A percentile compares a stretch with the other conserved stretches of the same genome.
Conservation (phyloP, 2,329 filamentous ascomycete species). For the Ceratocystis papillata region DNA sequence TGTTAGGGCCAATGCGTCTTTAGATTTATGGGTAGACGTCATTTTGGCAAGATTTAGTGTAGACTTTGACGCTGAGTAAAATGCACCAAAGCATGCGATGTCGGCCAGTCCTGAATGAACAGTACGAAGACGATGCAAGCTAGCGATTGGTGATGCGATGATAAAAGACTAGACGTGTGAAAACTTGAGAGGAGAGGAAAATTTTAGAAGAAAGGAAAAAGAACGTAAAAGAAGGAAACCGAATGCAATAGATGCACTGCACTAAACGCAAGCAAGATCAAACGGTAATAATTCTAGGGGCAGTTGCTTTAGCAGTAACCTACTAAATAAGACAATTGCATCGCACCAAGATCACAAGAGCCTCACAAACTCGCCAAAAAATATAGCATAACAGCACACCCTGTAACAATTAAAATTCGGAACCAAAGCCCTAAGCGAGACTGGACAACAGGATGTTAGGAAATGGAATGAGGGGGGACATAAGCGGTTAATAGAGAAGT, state of each 20-base stretch:
- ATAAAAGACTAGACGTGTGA: background rate
- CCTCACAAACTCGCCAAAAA: background rate
- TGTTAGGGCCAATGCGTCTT: conserved; percentile 14
- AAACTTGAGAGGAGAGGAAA: background rate
- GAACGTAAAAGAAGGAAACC: background rate
- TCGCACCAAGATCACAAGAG: conserved; percentile 2
- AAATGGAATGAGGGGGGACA: background rate
- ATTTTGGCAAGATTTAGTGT: background rate
- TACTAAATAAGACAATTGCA: conserved; percentile 3
- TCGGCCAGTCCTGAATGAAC: background rate
- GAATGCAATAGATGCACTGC: background rate
- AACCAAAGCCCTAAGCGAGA: background rate
- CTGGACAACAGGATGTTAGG: background rate
- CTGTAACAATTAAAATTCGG: background rate
- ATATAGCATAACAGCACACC: background rate
- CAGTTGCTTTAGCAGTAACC: background rate
- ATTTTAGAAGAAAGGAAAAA: background rate
- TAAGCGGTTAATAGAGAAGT: background rate
- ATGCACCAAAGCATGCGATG: background rate
- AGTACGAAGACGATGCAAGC: background rate
- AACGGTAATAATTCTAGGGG: background rate
- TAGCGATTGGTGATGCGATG: background rate
- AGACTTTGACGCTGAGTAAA: background rate
- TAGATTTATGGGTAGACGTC: background rate
- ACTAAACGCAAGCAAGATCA: conserved; percentile 1